Evolutionary conservation across 2,329 filamentous ascomycete genomes (phyloP).

Genomic region (Pseudogymnoascus sp.): DNA sequence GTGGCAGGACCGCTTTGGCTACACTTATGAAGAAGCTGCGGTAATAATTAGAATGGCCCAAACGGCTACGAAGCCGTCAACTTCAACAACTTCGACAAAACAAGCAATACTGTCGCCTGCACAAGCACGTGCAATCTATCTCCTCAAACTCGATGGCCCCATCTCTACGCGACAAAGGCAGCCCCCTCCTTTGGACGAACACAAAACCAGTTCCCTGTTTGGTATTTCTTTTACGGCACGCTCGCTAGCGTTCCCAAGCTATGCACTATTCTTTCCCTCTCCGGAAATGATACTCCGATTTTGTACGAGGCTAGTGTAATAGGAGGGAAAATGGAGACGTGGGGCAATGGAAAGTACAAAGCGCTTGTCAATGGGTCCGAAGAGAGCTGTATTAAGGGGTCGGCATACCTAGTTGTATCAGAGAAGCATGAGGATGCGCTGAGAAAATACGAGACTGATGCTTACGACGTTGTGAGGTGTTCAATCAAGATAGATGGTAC

Average conservation of each 20-base stretch:
- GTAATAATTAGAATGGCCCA: background rate
- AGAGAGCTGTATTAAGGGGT: constrained; percentile 21
- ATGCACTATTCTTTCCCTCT: constrained; percentile 25
- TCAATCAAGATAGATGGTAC: constrained; percentile 20
- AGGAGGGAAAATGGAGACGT: constrained; percentile 28
- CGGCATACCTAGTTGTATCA: constrained; percentile 25
- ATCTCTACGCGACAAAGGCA: constrained; percentile 15
- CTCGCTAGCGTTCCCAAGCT: constrained; percentile 28
- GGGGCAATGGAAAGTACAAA: constrained; percentile 32
- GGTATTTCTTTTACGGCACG: constrained; percentile 38
- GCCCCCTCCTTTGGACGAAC: constrained; percentile 12
- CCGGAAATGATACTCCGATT: constrained; percentile 16
- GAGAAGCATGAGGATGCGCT: constrained; percentile 29
- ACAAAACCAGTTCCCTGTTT: constrained; percentile 24
- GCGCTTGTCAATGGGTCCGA: constrained; percentile 29
- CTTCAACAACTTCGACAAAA: background rate
- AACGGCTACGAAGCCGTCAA: background rate
- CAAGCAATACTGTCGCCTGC: background rate
- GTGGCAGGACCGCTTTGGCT: constrained; percentile 8
- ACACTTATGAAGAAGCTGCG: constrained; percentile 31
- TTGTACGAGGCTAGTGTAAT: constrained; percentile 24
- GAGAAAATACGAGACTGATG: constrained; percentile 30
- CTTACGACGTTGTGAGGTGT: constrained; percentile 32
- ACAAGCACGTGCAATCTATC: constrained; percentile 14
- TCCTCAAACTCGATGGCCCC: constrained; percentile 22